Base-by-base conservation (phyloP, 2,329 filamentous ascomycete species). In the Chrysoporthe deuterocubensis region DNA sequence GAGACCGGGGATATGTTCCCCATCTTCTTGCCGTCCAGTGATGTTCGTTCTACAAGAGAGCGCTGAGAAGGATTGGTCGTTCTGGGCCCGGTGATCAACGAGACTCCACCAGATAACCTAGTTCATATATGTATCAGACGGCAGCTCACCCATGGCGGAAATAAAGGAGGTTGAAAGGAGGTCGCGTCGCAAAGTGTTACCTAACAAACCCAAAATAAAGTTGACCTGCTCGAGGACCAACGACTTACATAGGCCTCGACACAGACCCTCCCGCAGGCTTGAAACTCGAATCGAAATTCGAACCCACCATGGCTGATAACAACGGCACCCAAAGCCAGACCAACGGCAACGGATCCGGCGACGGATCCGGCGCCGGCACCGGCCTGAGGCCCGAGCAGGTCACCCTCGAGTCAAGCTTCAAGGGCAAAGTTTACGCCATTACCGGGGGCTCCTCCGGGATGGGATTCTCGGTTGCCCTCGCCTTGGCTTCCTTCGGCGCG, bases 401-500 rank as follows among this genome's bases (percentile, higher is more conserved):
- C 11, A 54, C 50, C 21, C 50, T 54, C 32, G 50, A 54, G 26
- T 32, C 50, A 2, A 54, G 50, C 50, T 32, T 54, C 21, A 14
- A 13, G 26, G 50, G 50, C 26, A 54, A 54, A 14, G 50, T 54
- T 14, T 54, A 54, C 26, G 50, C 50, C 21, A 54, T 54, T 54
- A 54, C 50, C 13, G 50, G 48, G 50, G 50, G 50, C 21, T 54
- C 50, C 11, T 54, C 50, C 32, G 50, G 50, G 21, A 32, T 54
- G 50, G 50, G 50, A 54, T 54, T 54, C 50, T 54, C 50, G 21
- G 50, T 54, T 54, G 50, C 50, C 50, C 26, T 54, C 26, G 50
- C 50, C 26, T 26, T 54, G 50, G 50, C 50, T 21, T 26, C 50
- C 50, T 54, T 54, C 9, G 50, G 50, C 50, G 50, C 50, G 4